Evolutionary conservation across 345 rosid genomes (phyloP), one percentile per base, ranked within the genome.

Genomic region (Carallia brachiata): DNA sequence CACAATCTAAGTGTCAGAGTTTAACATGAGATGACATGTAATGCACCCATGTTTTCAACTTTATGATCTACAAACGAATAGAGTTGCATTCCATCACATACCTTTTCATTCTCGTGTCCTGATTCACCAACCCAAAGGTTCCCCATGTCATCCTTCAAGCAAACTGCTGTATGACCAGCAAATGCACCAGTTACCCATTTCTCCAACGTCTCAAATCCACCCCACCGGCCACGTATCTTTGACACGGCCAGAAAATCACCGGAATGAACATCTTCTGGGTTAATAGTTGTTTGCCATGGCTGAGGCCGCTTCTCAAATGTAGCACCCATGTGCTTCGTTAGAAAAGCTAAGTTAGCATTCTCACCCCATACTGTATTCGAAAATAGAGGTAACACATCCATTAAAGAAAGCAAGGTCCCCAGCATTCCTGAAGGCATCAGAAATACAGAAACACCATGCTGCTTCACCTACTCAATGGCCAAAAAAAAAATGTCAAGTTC

Each of bases 51-150:
- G 31, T 3, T 23, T 55, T 19, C 60, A 23, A 19, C 30, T 55
- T 23, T 13, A 13, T 23, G 32, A 55, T 23, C 31, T 19, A 55
- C 15, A 23, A 19, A 55, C 13, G 9, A 55, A 7, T 8, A 19
- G 23, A 55, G 6, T 23, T 19, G 15, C 10, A 55, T 9, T 63
- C 56, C n/a, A 68, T 44, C 52, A 48, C 55, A 66, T 63, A 91
- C 97, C 96, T 94, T 90, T 65, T 95, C 98, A 79, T 95, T 95
- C 87, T 92, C 98, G 36, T 95, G 99, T 44, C 98, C 99, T 0
- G 99, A 95, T 86, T 95, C 99, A 73, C 96, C 99, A 83, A 95
- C 99, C 99, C 99, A 95, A 61, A 95, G 92, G 72, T 90, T 89
- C 65, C 97, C 98, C 71, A 73, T 67, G 65, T 86, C 90, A 84